phyloP scores from a whole-genome alignment of 305 asterid species.

The Fraxinus nigra region DNA sequence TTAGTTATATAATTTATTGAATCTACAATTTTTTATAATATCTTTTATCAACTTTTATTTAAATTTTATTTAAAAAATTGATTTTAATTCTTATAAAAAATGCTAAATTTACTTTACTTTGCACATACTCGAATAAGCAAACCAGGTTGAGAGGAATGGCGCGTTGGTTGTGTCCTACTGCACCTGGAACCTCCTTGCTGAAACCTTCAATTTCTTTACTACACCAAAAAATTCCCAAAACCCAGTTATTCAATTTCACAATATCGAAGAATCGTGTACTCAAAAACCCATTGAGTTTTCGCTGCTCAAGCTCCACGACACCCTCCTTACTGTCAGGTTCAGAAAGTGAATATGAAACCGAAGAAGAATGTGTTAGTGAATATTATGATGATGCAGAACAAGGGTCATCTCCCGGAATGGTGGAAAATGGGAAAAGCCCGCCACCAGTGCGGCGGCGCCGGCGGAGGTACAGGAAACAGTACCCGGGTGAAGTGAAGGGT shows the following conservation, averaged over 20 bases:
- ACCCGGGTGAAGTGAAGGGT: slow-evolving; percentile 80
- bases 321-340: slow-evolving; percentile 23
- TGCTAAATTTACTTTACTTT: too few relatives aligned
- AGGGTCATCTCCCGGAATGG: background rate
- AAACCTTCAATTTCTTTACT: slow-evolving; percentile 13
- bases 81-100: too few relatives aligned
- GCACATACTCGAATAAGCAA: background rate
- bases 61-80: too few relatives aligned
- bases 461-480: slow-evolving; percentile 70
- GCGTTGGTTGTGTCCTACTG: background rate
- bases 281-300: background rate
- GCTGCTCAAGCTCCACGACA: slow-evolving; percentile 21
- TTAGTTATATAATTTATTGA: too few relatives aligned
- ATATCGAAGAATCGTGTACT: background rate
- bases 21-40: too few relatives aligned
- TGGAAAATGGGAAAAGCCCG: slow-evolving; percentile 25
- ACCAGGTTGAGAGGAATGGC: background rate
- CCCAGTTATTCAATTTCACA: slow-evolving; percentile 5
- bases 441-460: slow-evolving; percentile 39
- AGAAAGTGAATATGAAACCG: slow-evolving; percentile 32
- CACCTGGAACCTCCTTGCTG: slow-evolving; percentile 10
- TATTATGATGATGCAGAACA: background rate
- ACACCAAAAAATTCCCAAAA: background rate
- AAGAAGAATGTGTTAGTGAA: slow-evolving; percentile 22
- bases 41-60: too few relatives aligned